phyloP scores from a whole-genome alignment of 2,329 filamentous ascomycete genomes.

The Venturia carpophila region DNA sequence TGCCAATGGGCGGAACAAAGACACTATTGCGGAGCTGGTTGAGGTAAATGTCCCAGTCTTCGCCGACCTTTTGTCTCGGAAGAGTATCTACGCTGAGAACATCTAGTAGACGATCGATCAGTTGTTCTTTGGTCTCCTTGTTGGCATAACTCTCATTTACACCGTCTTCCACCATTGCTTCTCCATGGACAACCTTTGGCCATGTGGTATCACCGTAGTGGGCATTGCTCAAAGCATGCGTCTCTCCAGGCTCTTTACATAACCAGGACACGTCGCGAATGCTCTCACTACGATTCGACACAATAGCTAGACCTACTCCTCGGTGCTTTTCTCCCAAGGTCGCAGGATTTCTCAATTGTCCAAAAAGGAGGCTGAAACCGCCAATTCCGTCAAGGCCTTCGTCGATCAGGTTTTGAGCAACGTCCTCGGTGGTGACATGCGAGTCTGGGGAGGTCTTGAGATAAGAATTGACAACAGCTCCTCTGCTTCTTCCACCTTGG shows the following conservation, averaged over 20 bases:
- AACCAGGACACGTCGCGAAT: conserved; percentile 46
- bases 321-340: conserved; percentile 21
- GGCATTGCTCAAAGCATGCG: conserved; percentile 54
- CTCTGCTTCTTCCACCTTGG: conserved; percentile 44
- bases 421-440: conserved; percentile 40
- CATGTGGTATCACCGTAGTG: conserved; percentile 51
- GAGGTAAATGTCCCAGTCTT: conserved; percentile 49
- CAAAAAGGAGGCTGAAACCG: conserved; percentile 56
- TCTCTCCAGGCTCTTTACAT: conserved; percentile 41
- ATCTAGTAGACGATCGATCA: conserved; percentile 46
- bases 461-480: conserved; percentile 53
- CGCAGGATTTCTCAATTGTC: conserved; percentile 36
- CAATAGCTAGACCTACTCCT: conserved; percentile 42
- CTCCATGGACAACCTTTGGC: conserved; percentile 54
- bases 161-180: conserved; percentile 44
- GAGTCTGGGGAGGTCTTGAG: conserved; percentile 39
- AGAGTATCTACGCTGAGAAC: conserved; percentile 49
- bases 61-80: conserved; percentile 41
- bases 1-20: conserved; percentile 50
- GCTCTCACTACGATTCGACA: conserved; percentile 54
- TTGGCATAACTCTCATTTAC: conserved; percentile 39
- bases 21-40: conserved; percentile 51
- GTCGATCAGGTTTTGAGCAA: conserved; percentile 48
- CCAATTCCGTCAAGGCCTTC: conserved; percentile 50
- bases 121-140: conserved; percentile 38